These are phyloP conservation scores for Populus simonii DNA, from an alignment of 345 rosid genomes.

Conservation along the genomic window DNA sequence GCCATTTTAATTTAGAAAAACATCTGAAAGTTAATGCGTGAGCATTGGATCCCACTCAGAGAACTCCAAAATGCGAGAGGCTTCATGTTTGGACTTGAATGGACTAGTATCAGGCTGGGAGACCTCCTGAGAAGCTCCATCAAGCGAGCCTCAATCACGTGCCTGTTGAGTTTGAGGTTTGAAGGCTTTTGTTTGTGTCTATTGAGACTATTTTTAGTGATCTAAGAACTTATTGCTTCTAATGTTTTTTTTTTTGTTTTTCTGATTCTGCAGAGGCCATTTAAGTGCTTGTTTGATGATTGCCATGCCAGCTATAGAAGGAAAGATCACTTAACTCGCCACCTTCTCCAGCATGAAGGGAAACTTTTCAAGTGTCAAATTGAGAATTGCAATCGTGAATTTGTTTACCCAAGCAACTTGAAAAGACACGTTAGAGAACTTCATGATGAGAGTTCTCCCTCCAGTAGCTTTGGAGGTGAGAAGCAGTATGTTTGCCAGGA, in stretches of 20 bases:
- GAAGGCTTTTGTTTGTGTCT: not conserved
- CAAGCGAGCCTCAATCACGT: conserved; percentile 92
- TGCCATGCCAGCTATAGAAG: conserved; percentile 74
- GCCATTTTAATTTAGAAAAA: conserved; percentile 11
- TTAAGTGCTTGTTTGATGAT: conserved; percentile 56
- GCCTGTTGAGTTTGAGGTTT: conserved; percentile 39
- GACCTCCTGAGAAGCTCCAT: conserved; percentile 99
- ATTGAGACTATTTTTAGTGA: not conserved
- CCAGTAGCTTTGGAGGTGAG: conserved; percentile 9
- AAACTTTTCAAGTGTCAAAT: conserved; percentile 65
- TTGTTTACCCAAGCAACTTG: conserved; percentile 52
- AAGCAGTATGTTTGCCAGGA: conserved; percentile 59
- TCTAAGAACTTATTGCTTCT: not conserved
- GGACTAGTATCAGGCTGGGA: conserved; percentile 99
- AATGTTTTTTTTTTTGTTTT: not conserved
- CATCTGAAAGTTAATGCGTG: conserved; percentile 46
- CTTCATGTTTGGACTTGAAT: conserved; percentile 48
- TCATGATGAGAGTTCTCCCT: conserved; percentile 36
- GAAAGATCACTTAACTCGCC: conserved; percentile 89
- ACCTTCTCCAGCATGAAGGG: conserved; percentile 64
- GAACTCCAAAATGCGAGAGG: conserved; percentile 99
- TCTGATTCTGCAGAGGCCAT: conserved; percentile 59
- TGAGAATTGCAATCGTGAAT: conserved; percentile 51
- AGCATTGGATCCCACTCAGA: conserved; percentile 96
- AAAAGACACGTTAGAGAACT: conserved; percentile 54